Evolutionary conservation across 2,329 filamentous ascomycete species (phyloP).

Genomic region (Trichoderma sp.): DNA sequence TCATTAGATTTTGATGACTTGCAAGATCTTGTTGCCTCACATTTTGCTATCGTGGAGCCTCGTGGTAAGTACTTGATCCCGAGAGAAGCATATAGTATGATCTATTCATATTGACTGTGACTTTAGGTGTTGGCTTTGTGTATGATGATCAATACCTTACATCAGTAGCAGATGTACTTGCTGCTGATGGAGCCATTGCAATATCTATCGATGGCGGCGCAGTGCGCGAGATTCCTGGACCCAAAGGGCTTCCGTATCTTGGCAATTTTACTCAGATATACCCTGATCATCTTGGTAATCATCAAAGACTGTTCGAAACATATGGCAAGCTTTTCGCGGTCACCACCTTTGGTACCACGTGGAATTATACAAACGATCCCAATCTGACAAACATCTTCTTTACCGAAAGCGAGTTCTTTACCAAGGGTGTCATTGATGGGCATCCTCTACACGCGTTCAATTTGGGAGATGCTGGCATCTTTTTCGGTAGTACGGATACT

Average conservation of each 20-base stretch:
- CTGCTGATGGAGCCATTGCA: constrained; percentile 35
- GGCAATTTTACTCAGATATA: constrained; percentile 56
- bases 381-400: constrained; percentile 45
- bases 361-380: constrained; percentile 53
- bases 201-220: constrained; percentile 50
- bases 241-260: constrained; percentile 46
- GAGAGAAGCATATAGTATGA: neutral
- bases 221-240: constrained; percentile 51
- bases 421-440: constrained; percentile 50
- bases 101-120: rapidly evolving
- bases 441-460: constrained; percentile 48
- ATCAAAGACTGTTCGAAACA: constrained; percentile 51
- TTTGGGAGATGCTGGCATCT: constrained; percentile 42
- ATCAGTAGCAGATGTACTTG: constrained; percentile 36
- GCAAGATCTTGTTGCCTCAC: constrained; percentile 39
- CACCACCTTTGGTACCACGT: constrained; percentile 48
- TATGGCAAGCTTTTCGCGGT: constrained; percentile 54
- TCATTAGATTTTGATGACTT: constrained; percentile 37
- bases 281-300: constrained; percentile 57
- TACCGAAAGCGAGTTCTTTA: constrained; percentile 51
- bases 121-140: neutral
- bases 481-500: constrained; percentile 50
- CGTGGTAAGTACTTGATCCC: constrained; percentile 30
- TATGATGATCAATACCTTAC: neutral
- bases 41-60: constrained; percentile 44